Evolutionary conservation across 305 asterid genomes (phyloP).

Genomic region (Fraxinus floribunda): DNA sequence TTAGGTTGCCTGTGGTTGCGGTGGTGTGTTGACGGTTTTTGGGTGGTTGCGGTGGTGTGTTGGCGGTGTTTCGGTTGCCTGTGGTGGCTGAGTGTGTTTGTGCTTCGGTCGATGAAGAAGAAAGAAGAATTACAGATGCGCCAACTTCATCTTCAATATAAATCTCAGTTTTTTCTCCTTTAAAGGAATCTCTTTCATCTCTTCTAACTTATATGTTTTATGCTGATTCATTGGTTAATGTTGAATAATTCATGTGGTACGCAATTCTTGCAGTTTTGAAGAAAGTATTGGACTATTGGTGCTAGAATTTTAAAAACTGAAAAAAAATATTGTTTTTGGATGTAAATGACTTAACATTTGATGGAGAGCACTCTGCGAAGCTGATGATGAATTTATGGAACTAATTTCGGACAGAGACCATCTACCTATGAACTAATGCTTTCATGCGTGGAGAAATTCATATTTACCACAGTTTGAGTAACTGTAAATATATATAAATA

Average conservation of each 20-base stretch:
- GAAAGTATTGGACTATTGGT: constrained; percentile 3
- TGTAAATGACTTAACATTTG: not conserved
- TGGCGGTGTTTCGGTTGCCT: too few species aligned
- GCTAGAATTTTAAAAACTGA: not conserved
- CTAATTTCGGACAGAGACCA: not conserved
- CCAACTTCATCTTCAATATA: constrained; percentile 36
- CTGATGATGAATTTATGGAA: not conserved
- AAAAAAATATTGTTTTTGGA: not conserved
- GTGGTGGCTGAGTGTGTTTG: too few species aligned
- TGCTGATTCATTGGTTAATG: too few species aligned
- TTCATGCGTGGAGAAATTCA: not conserved
- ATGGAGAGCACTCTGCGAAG: not conserved
- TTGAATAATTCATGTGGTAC: too few species aligned
- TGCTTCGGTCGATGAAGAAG: not conserved
- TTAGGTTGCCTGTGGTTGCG: too few species aligned
- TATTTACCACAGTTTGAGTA: not conserved
- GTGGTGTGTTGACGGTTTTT: too few species aligned
- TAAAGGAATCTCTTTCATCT: too few species aligned
- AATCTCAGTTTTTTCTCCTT: too few species aligned
- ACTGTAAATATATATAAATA: not conserved
- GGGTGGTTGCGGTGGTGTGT: too few species aligned
- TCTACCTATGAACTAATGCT: not conserved
- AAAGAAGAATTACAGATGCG: constrained; percentile 42
- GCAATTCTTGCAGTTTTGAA: too few species aligned
- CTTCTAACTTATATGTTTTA: too few species aligned